These are phyloP conservation scores for Fagopyrum tataricum DNA, from an alignment of 148 eudicot species.

Conservation along the genomic window DNA sequence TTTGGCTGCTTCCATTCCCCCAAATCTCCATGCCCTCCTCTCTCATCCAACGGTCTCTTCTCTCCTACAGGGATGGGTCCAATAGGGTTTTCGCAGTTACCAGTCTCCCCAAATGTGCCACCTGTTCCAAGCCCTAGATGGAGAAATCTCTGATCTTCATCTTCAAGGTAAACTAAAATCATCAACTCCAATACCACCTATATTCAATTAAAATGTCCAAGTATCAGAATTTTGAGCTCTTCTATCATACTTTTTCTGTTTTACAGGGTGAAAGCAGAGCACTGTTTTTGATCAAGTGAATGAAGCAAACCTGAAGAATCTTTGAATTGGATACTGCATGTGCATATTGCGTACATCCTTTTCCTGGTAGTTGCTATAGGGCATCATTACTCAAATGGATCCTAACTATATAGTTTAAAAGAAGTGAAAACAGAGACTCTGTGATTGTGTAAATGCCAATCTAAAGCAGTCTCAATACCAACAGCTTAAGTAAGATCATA, in stretches of 20 bases:
- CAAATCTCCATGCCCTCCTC: conserved; percentile 44
- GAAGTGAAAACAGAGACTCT: background rate
- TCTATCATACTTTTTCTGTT: background rate
- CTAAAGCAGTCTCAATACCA: background rate
- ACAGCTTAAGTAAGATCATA: conserved; percentile 4
- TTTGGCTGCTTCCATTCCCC: conserved; percentile 72
- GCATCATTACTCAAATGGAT: background rate
- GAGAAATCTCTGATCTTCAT: conserved; percentile 10
- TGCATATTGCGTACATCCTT: background rate
- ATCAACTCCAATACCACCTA: background rate
- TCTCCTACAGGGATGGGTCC: conserved; percentile 46
- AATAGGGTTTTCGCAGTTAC: conserved; percentile 54
- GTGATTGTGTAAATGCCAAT: conserved; percentile 6
- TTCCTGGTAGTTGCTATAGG: background rate
- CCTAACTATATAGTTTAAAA: conserved; percentile 10
- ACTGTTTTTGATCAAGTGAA: background rate
- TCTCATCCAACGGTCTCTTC: conserved; percentile 35
- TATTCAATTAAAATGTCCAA: background rate
- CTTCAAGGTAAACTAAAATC: background rate
- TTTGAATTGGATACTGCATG: background rate
- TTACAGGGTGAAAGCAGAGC: background rate
- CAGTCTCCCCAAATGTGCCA: conserved; percentile 53
- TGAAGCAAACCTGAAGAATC: background rate
- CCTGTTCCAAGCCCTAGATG: conserved; percentile 68
- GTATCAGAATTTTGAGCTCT: background rate